Percentiles rank a stretch among this genome's conserved stretches.
These are phyloP conservation scores for Trichoderma parareesei DNA, from an alignment of 495 filamentous ascomycete species.

Conservation along the genomic window DNA sequence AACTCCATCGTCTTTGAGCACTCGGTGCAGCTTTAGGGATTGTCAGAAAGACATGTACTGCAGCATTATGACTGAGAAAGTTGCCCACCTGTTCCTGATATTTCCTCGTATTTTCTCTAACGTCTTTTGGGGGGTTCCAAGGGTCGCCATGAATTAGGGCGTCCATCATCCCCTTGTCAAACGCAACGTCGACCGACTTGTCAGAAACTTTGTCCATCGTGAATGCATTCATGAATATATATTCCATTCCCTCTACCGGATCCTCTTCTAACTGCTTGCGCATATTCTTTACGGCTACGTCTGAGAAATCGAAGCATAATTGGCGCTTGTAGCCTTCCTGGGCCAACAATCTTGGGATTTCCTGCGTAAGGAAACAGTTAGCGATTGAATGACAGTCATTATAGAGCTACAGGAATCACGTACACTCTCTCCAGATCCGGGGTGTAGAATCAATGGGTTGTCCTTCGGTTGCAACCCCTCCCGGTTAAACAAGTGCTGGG, in stretches of 20 bases:
- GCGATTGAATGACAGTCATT: not conserved
- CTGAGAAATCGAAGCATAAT: constrained; percentile 50
- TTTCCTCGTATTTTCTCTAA: constrained; percentile 38
- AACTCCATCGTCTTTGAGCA: constrained; percentile 43
- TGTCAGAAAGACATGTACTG: constrained; percentile 19
- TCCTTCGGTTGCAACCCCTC: constrained; percentile 18
- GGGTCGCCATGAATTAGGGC: constrained; percentile 52
- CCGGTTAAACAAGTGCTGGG: constrained; percentile 27
- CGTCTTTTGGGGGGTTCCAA: constrained; percentile 48
- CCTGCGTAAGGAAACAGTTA: constrained; percentile 23
- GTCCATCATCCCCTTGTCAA: constrained; percentile 57
- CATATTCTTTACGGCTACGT: constrained; percentile 45
- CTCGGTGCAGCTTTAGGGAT: constrained; percentile 36
- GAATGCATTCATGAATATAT: constrained; percentile 46
- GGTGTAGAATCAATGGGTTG: constrained; percentile 39
- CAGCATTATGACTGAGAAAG: too few relatives aligned
- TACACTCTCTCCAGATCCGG: constrained; percentile 52
- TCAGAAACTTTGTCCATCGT: constrained; percentile 31
- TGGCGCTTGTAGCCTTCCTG: constrained; percentile 44
- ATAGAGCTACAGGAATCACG: constrained; percentile 17
- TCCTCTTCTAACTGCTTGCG: too few relatives aligned
- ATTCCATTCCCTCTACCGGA: constrained; percentile 34
- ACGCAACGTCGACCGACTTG: constrained; percentile 43
- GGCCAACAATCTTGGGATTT: constrained; percentile 41
- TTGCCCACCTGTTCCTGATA: too few relatives aligned